These are phyloP conservation scores for Xylaria telfairii DNA, from an alignment of 495 filamentous ascomycete genomes.

Conservation along the genomic window DNA sequence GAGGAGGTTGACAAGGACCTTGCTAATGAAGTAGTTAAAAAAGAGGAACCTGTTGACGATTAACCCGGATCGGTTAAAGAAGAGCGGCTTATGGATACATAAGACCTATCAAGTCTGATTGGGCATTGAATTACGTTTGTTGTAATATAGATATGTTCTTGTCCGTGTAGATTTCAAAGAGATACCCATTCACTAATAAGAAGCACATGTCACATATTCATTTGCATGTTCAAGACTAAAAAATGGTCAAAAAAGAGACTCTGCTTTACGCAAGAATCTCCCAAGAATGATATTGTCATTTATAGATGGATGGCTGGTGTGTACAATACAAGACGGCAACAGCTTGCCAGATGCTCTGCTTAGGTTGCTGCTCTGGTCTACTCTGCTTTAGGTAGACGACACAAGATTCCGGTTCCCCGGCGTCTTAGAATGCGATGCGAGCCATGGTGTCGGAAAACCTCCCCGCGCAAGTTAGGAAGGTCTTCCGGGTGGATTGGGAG, in stretches of 20 bases:
- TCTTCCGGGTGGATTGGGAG: too few species aligned
- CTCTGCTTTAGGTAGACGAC: constrained; percentile 1
- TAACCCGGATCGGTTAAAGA: constrained; percentile 7
- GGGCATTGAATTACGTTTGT: not conserved
- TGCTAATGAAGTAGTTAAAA: constrained; percentile 34
- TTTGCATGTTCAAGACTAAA: not conserved
- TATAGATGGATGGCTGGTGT: constrained; percentile 21
- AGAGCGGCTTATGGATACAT: too few species aligned
- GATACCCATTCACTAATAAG: constrained; percentile 8
- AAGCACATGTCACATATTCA: not conserved
- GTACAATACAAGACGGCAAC: constrained; percentile 14
- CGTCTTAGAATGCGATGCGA: not conserved
- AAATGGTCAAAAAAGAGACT: not conserved
- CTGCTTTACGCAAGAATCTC: constrained; percentile 3
- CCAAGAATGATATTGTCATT: constrained; percentile 26
- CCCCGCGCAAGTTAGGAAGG: not conserved
- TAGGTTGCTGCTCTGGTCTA: not conserved
- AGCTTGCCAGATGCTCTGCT: not conserved
- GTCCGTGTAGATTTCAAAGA: not conserved
- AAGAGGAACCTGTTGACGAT: constrained; percentile 5
- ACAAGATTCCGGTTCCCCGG: not conserved
- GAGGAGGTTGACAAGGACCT: constrained; percentile 43
- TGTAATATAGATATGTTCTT: not conserved
- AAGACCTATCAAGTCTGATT: too few species aligned
- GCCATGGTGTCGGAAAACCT: not conserved